Base-by-base conservation (phyloP, 805 yeast genomes). In the Jamesozyma lodderae region DNA sequence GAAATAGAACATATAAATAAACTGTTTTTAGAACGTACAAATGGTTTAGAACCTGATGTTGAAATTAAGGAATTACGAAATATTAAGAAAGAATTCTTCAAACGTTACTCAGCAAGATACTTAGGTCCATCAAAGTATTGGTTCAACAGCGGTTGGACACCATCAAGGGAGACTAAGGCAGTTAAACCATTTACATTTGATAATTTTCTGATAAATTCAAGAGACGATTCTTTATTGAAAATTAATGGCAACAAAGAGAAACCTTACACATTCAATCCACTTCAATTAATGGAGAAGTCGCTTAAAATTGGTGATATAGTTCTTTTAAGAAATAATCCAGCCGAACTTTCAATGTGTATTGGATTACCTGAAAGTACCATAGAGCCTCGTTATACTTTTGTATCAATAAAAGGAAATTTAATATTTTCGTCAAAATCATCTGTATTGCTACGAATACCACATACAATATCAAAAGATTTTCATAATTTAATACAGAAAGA, bases 221-320 rank as follows among this genome's bases (percentile, higher is more conserved):
- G 13, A 14, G 16, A 22, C 6, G 14, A 22, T 22, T n/a, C 9
- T 9, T 20, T 20, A 3, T 10, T 15, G 4, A 21, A 22, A 22
- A 22, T 28, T 3, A 20, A 13, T 15, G 8, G 6, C 6, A 18
- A 16, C 14, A 16, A 18, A 17, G 10, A 8, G 5, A 29, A 29
- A 11, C 13, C 16, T 10, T 11, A 4, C 13, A 16, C 13, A 8
- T 41, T 41, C 17, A 11, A 19, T 17, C 25, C 33, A 6, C 13
- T 9, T 7, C 40, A 37, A 10, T 24, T 41, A n/a, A 18, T 18
- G 14, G 20, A 34, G 20, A 19, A 26, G 6, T 46, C 55, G 5
- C 36, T 76, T 13, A 45, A 62, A 6, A 61, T 76, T 3, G 88
- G 90, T 33, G 88, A 81, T 55, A 60, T 79, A 33, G 86, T 79